Conservation (phyloP, 2,329 filamentous ascomycete genomes). For the Emericellopsis atlantica region DNA sequence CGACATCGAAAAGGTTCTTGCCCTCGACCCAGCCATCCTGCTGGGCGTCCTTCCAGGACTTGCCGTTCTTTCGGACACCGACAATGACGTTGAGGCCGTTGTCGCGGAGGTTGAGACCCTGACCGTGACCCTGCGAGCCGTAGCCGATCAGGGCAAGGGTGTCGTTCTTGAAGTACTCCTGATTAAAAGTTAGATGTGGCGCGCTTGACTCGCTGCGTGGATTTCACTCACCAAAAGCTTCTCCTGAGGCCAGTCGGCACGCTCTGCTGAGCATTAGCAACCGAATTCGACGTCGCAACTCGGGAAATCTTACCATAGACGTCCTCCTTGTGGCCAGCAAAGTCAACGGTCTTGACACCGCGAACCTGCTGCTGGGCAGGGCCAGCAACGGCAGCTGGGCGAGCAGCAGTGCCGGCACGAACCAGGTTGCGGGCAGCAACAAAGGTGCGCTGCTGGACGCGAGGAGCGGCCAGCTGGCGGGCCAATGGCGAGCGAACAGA, state of each 20-base stretch:
- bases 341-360: slow-evolving; percentile 98
- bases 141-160: slow-evolving; percentile 98
- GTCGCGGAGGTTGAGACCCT: slow-evolving; percentile 98
- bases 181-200: slow-evolving; percentile 1
- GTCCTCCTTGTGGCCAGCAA: slow-evolving; percentile 86
- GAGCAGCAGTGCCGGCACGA: slow-evolving; percentile 39
- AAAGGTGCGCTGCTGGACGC: slow-evolving; percentile 50
- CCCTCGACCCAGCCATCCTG: slow-evolving; percentile 97
- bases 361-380: slow-evolving; percentile 59
- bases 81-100: slow-evolving; percentile 99
- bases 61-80: slow-evolving; percentile 94
- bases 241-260: slow-evolving; percentile 95
- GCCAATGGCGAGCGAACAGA: slow-evolving; percentile 50
- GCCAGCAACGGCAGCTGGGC: slow-evolving; percentile 35
- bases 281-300: neutral
- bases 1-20: slow-evolving; percentile 98
- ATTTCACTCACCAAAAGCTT: slow-evolving; percentile 74
- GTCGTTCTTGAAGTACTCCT: slow-evolving; percentile 99
- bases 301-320: slow-evolving; percentile 61
- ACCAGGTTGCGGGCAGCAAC: slow-evolving; percentile 45
- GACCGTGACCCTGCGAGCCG: slow-evolving; percentile 93
- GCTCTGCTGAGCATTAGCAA: slow-evolving; percentile 46
- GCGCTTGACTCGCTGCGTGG: neutral
- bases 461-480: slow-evolving; percentile 50
- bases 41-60: slow-evolving; percentile 95